These are phyloP conservation scores for Fennellomyces sp. DNA, from an alignment of 371 early-diverging fungal genomes.

Conservation along the genomic window DNA sequence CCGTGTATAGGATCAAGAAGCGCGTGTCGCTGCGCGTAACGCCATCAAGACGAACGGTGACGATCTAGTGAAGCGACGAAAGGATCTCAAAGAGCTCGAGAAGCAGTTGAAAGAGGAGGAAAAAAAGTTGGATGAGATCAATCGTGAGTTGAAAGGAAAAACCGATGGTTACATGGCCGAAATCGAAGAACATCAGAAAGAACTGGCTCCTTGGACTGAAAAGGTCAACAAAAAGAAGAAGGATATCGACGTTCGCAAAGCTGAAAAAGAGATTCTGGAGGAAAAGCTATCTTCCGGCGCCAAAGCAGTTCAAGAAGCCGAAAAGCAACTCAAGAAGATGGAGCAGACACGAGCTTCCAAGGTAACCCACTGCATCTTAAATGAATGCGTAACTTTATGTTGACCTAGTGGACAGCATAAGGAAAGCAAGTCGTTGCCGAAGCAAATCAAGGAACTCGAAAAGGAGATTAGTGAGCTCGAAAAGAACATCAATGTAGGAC, in stretches of 20 bases:
- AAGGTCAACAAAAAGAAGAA: conserved; percentile 76
- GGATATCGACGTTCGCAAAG: conserved; percentile 74
- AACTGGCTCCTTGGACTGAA: conserved; percentile 85
- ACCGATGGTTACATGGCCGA: conserved; percentile 73
- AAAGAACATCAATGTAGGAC: conserved; percentile 28
- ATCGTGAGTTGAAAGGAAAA: conserved; percentile 80
- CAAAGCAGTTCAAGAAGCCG: conserved; percentile 64
- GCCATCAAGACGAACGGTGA: conserved; percentile 58
- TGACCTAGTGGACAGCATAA: conserved; percentile 1
- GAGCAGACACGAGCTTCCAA: conserved; percentile 24
- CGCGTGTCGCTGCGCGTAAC: conserved; percentile 47
- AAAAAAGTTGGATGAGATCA: conserved; percentile 74
- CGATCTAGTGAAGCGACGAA: conserved; percentile 52
- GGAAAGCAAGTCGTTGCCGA: conserved; percentile 26
- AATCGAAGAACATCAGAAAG: conserved; percentile 77
- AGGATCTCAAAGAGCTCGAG: conserved; percentile 67
- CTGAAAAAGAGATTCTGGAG: conserved; percentile 76
- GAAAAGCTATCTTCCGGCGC: conserved; percentile 57
- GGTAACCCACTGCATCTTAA: conserved; percentile 6
- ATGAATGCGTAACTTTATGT: not conserved
- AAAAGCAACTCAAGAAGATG: conserved; percentile 50
- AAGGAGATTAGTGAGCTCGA: conserved; percentile 41
- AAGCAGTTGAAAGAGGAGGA: conserved; percentile 69
- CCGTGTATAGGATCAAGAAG: conserved; percentile 49
- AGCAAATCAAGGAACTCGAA: conserved; percentile 54